Percentiles rank a stretch among this genome's conserved stretches.
Conservation (phyloP, 345 rosid species). For the Eucalyptus pauciflora region DNA sequence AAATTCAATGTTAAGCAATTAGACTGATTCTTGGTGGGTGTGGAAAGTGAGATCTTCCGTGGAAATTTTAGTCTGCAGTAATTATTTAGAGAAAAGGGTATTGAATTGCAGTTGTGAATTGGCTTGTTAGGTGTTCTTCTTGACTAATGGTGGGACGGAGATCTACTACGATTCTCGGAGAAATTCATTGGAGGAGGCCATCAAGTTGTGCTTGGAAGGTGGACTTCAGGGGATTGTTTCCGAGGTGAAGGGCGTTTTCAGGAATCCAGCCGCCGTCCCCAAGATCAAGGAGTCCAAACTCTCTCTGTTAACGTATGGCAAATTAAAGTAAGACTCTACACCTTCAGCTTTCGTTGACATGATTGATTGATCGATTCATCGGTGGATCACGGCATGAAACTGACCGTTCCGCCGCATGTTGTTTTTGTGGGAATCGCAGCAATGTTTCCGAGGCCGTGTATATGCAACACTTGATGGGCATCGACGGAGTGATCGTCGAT, state of each 20-base stretch:
- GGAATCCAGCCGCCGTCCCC: slow-evolving; percentile 57
- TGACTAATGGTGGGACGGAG: slow-evolving; percentile 58
- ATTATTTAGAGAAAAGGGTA: background rate
- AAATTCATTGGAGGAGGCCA: slow-evolving; percentile 84
- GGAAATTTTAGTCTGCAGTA: background rate
- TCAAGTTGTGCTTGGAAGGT: slow-evolving; percentile 62
- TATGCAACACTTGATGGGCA: slow-evolving; percentile 89
- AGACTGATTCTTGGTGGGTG: background rate
- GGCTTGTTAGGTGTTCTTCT: slow-evolving; percentile 53
- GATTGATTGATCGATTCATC: background rate
- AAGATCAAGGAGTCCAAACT: slow-evolving; percentile 83
- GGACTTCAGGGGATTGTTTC: slow-evolving; percentile 78
- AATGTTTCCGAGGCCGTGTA: slow-evolving; percentile 80
- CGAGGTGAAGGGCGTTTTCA: slow-evolving; percentile 69
- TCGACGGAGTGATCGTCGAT: slow-evolving; percentile 87
- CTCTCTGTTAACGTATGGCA: slow-evolving; percentile 74
- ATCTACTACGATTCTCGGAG: slow-evolving; percentile 55
- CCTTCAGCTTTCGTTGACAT: background rate
- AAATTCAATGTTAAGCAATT: background rate
- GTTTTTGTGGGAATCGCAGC: slow-evolving; percentile 9
- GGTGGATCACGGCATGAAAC: background rate
- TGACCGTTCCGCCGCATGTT: background rate
- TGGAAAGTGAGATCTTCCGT: background rate
- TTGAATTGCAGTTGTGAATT: background rate
- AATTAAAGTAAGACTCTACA: slow-evolving; percentile 43